These are phyloP conservation scores for Rhizopus arrhizus DNA, from an alignment of 371 early-diverging fungal species.

Conservation along the genomic window DNA sequence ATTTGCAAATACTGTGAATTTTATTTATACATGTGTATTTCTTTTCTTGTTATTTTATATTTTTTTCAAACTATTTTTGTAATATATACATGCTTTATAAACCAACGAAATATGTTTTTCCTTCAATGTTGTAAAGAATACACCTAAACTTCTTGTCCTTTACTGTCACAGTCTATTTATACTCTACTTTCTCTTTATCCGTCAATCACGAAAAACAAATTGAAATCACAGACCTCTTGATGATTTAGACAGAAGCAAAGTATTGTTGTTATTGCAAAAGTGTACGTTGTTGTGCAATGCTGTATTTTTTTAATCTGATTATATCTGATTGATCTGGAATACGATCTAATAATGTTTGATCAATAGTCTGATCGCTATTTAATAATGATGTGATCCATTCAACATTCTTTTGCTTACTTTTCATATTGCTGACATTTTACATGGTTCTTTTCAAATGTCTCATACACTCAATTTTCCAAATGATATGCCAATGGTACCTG, in stretches of 20 bases:
- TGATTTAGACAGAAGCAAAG: conserved; percentile 53
- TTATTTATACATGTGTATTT: neutral
- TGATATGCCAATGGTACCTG: conserved; percentile 92
- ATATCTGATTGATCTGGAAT: conserved; percentile 44
- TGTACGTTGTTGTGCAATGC: no score
- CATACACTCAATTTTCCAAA: conserved; percentile 88
- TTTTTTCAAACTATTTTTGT: conserved; percentile 2
- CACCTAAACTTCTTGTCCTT: conserved; percentile 14
- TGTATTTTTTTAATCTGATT: conserved; percentile 5
- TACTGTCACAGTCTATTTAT: conserved; percentile 80
- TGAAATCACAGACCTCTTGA: conserved; percentile 56
- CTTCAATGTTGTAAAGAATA: neutral
- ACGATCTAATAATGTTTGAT: conserved; percentile 62
- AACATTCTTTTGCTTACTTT: conserved; percentile 39
- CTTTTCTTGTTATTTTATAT: neutral
- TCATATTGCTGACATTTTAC: conserved; percentile 92
- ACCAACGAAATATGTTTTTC: conserved; percentile 36
- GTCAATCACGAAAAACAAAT: conserved; percentile 87
- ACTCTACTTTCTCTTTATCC: conserved; percentile 84
- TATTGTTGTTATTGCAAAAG: conserved; percentile 20
- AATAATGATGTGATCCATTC: no score
- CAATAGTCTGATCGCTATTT: conserved; percentile 47
- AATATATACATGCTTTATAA: conserved; percentile 44
- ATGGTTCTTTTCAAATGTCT: conserved; percentile 91
- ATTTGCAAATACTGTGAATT: conserved; percentile 2